Evolutionary conservation across 2,329 filamentous ascomycete genomes (phyloP), one percentile per base, ranked within the genome.

Genomic region (Aureobasidium sp.): DNA sequence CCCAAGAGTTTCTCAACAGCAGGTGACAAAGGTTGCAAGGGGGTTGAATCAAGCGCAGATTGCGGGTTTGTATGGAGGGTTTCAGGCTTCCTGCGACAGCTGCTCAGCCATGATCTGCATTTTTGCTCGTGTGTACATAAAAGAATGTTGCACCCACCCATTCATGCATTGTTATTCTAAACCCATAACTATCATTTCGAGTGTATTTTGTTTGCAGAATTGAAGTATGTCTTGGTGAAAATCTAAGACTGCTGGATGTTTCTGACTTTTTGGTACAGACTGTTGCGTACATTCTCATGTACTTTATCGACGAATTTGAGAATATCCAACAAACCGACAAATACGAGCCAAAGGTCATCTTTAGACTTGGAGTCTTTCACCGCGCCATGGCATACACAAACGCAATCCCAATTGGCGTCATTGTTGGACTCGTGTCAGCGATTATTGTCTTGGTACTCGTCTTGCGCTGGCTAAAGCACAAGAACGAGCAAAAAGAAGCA

Each of bases 31-130:
- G 21, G 17, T 39, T 39, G 27, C 47, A 40, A 50, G 35, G 35
- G 38, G 40, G 16, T 50, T 24, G 37, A 38, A 14, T 40, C 25
- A 39, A 14, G 27, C 12, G 47, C 47, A 50, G 40, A 50, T 50
- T 50, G 37, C 35, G 47, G 47, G 32, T 25, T 35, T 50, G 45
- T 29, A 27, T 17, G 17, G 16, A 49, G 32, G 45, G 47, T 50
- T 50, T 50, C 47, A 50, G 47, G 47, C 35, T 49, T 25, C 45
- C 45, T 49, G 16, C 45, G 21, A 16, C 47, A 22, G 21, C 42
- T 42, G 16, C 24, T 42, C n/a, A 16, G 27, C 19, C 41, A 34
- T 45, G 29, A 45, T 45, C 41, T 22, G 10, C 41, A 32, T 17
- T 34, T 17, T 25, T n/a, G 19, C 10, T 19, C 30, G n/a, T n/a